Evolutionary conservation across 306 rosid species (phyloP), one percentile per base, ranked within the genome.

Genomic region (cucumber (Cucumis sativus)): DNA sequence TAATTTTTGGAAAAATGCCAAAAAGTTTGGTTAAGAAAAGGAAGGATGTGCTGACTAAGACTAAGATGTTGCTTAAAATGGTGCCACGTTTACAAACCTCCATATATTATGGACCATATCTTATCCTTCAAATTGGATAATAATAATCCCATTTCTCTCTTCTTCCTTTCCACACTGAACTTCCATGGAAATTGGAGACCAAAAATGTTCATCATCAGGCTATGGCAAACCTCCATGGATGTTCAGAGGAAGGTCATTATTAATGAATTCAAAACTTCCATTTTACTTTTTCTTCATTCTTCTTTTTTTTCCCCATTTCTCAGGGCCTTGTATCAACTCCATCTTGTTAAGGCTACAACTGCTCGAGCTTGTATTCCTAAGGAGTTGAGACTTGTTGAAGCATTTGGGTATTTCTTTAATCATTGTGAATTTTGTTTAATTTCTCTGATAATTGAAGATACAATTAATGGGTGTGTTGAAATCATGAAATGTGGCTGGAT

Each of bases 311-410:
- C 4, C 40, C 66, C 33, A 35, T 35, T 47, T 11, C 37, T 83
- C 82, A 95, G 98, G 66, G 98, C 98, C 30, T 84, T 84, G 88
- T 95, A 95, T 87, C 97, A 95, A 57, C 93, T 95, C 40, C 97
- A 92, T 84, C 92, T 92, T 37, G 97, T 95, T 82, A 92, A 89
- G 77, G 90, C 96, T 54, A 89, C 89, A 76, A 89, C 89, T 74
- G 97, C 88, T 75, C 83, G 96, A 80, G 87, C 90, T 3, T 86
- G 83, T 81, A 89, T 95, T 79, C 99, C 98, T 6, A 90, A 88
- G 84, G 96, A 95, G 68, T 88, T 95, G 69, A 92, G 86, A 87
- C 80, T 95, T 70, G 93, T 95, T 69, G 90, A 95, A 88, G 95
- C 95, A 78, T 95, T 92, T 86, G 98, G 98, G 97, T 88, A 81